A percentile compares a stretch with the other conserved stretches of the same genome.
phyloP scores from a whole-genome alignment of 2,329 filamentous ascomycete species.

The Sclerotiophoma versabilis region DNA sequence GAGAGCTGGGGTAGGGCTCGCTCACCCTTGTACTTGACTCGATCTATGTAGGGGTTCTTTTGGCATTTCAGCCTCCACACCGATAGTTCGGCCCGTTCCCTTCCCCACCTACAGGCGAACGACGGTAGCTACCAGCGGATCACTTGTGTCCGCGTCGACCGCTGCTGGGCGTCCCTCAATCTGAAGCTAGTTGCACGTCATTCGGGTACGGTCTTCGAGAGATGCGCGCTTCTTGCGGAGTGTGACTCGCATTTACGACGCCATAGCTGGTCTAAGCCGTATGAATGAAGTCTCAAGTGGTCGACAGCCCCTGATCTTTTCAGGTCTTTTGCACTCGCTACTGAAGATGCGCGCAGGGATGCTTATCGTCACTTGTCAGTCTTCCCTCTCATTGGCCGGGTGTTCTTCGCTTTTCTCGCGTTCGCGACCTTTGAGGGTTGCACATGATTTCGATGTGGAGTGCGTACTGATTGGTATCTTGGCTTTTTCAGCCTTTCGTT shows the following conservation, averaged over 20 bases:
- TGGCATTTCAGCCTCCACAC: background rate
- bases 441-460: background rate
- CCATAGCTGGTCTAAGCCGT: background rate
- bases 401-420: conserved; percentile 4
- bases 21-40: background rate
- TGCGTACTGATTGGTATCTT: conserved; percentile 16
- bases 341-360: background rate
- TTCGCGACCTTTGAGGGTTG: background rate
- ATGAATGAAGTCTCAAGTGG: background rate
- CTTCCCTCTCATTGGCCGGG: background rate
- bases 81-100: background rate
- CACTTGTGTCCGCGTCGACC: background rate
- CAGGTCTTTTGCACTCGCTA: background rate
- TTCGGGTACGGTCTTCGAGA: background rate
- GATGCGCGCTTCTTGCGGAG: background rate
- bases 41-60: background rate
- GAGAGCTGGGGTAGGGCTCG: background rate
- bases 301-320: background rate
- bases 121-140: background rate
- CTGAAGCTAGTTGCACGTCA: too few species aligned
- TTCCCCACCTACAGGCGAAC: background rate
- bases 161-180: background rate
- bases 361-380: background rate
- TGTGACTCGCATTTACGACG: background rate
- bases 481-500: conserved; percentile 34